Evolutionary conservation across 805 yeast genomes (phyloP).

Genomic region (Wickerhamiella siamensis): DNA sequence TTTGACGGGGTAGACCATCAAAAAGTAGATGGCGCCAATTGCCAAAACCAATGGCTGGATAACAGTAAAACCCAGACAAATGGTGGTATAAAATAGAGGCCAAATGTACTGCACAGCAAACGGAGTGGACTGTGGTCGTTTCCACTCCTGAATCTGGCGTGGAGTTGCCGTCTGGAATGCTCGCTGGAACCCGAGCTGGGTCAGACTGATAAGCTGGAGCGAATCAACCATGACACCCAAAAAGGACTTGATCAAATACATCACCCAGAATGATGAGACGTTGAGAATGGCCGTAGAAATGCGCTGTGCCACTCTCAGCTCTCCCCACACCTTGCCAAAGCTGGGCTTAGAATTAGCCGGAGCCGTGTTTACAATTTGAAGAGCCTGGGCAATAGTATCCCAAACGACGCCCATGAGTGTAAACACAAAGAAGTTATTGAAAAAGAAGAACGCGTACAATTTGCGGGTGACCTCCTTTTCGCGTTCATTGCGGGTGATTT

Average conservation of each 20-base stretch:
- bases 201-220: slow-evolving; percentile 21
- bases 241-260: slow-evolving; percentile 25
- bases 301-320: slow-evolving; percentile 22
- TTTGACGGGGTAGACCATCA: slow-evolving; percentile 22
- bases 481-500: slow-evolving; percentile 25
- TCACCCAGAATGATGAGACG: slow-evolving; percentile 30
- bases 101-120: slow-evolving; percentile 24
- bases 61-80: slow-evolving; percentile 26
- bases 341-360: slow-evolving; percentile 9
- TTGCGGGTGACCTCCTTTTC: slow-evolving; percentile 27
- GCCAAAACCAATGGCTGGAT: slow-evolving; percentile 28
- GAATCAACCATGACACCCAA: slow-evolving; percentile 22
- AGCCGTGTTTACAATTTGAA: slow-evolving; percentile 13
- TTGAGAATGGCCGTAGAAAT: slow-evolving; percentile 26
- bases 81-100: slow-evolving; percentile 24
- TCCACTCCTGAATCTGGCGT: slow-evolving; percentile 20
- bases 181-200: slow-evolving; percentile 17
- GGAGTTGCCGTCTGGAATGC: slow-evolving; percentile 23
- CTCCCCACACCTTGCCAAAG: slow-evolving; percentile 18
- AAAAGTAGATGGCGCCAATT: slow-evolving; percentile 21
- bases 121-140: slow-evolving; percentile 25
- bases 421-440: slow-evolving; percentile 27
- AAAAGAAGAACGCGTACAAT: slow-evolving; percentile 26
- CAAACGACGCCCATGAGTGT: slow-evolving; percentile 28
- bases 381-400: slow-evolving; percentile 24